These are phyloP conservation scores for Cantharellus cinnabarinus DNA, from an alignment of 768 basidiomycete genomes.

Conservation along the genomic window DNA sequence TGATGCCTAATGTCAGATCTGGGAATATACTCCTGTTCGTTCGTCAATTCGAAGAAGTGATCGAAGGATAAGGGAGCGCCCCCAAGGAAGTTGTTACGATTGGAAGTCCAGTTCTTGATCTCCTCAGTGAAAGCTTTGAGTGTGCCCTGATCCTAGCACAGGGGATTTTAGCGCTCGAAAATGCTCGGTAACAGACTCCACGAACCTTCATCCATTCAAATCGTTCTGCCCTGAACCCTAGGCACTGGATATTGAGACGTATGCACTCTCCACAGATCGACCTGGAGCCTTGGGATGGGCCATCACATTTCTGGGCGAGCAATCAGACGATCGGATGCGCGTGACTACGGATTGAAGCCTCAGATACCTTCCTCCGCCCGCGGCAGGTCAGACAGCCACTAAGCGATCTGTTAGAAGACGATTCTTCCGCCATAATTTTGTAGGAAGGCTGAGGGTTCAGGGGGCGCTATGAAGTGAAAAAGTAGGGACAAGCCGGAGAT, in stretches of 20 bases:
- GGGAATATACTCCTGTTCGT: too few relatives aligned
- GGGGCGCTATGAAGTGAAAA: too few relatives aligned
- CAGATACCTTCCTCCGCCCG: not conserved
- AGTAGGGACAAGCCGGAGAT: too few relatives aligned
- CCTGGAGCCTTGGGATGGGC: too few relatives aligned
- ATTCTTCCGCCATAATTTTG: too few relatives aligned
- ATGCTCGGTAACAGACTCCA: not conserved
- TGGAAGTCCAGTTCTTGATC: not conserved
- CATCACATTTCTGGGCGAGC: not conserved
- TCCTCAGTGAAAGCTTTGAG: not conserved
- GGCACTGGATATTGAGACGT: not conserved
- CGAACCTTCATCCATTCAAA: not conserved
- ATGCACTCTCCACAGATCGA: too few relatives aligned
- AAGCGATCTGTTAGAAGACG: not conserved
- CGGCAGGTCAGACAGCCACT: constrained; percentile 1
- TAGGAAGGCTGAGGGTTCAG: too few relatives aligned
- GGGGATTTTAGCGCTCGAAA: not conserved
- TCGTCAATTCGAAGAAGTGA: too few relatives aligned
- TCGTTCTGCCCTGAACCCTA: not conserved
- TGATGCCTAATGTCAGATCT: too few relatives aligned
- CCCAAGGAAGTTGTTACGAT: not conserved
- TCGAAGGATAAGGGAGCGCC: too few relatives aligned
- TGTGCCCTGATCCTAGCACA: not conserved
- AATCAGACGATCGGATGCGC: not conserved
- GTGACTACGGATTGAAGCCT: not conserved